phyloP scores from a whole-genome alignment of 768 basidiomycete species.

The Macrolepiota albuminosa region DNA sequence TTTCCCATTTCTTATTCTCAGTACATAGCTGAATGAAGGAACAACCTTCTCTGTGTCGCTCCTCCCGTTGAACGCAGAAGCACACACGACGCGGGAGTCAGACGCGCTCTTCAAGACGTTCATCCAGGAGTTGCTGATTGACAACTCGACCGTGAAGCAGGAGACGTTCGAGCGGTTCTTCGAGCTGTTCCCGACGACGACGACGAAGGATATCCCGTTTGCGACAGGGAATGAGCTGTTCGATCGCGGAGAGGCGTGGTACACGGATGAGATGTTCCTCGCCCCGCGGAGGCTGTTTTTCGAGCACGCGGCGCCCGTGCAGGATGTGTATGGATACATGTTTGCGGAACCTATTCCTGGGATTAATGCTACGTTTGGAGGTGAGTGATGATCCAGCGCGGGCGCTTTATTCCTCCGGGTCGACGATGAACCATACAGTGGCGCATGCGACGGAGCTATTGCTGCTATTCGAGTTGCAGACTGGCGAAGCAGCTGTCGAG shows the following conservation, averaged over 20 bases:
- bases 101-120: constrained; percentile 41
- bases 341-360: constrained; percentile 58
- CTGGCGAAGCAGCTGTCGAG: constrained; percentile 31
- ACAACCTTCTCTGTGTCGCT: constrained; percentile 37
- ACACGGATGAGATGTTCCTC: constrained; percentile 54
- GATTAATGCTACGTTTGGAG: constrained; percentile 40
- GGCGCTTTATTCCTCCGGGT: not conserved
- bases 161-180: constrained; percentile 35
- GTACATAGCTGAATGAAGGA: constrained; percentile 49
- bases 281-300: constrained; percentile 47
- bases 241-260: constrained; percentile 53
- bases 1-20: not conserved
- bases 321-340: constrained; percentile 48
- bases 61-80: constrained; percentile 29
- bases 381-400: constrained; percentile 19
- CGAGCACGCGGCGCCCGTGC: constrained; percentile 38
- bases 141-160: constrained; percentile 42
- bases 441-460: constrained; percentile 44
- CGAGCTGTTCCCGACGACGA: constrained; percentile 37
- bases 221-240: constrained; percentile 58
- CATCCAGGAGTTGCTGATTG: constrained; percentile 43
- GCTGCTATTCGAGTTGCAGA: constrained; percentile 44
- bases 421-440: not conserved
- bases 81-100: constrained; percentile 34
- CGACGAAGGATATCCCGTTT: constrained; percentile 37